Evolutionary conservation across 352 stramenopile species (phyloP).

Genomic region (Phytophthora kernoviae): DNA sequence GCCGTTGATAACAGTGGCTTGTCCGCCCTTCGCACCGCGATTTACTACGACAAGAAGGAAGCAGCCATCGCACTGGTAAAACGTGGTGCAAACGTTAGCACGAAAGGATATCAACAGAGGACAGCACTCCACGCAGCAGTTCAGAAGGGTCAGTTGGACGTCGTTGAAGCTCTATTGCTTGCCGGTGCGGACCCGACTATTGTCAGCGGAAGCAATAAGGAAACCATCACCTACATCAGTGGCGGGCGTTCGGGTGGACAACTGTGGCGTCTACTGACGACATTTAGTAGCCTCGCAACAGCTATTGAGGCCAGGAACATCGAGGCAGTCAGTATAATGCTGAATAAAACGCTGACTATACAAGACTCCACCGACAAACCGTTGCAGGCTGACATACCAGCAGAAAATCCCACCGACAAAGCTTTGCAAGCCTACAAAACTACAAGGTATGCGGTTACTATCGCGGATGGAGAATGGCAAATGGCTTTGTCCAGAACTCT

Average conservation of each 20-base stretch:
- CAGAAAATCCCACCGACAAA: too few species aligned
- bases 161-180: conserved; percentile 4
- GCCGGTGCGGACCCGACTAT: neutral
- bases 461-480: neutral
- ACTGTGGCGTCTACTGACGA: neutral
- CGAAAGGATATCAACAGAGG: conserved; percentile 1
- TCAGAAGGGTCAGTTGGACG: neutral
- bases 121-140: conserved; percentile 5
- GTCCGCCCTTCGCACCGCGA: conserved; percentile 5
- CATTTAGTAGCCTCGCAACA: neutral
- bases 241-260: too few species aligned
- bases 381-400: too few species aligned
- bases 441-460: neutral
- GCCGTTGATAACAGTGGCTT: conserved; percentile 8
- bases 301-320: neutral
- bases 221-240: neutral
- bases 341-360: conserved; percentile 2
- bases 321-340: neutral
- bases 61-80: neutral
- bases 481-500: neutral
- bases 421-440: too few species aligned
- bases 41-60: conserved; percentile 5
- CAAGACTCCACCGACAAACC: neutral
- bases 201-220: neutral
- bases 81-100: conserved; percentile 3